These are phyloP conservation scores for Cokeromyces recurvatus DNA, from an alignment of 371 early-diverging fungal genomes.

Conservation along the genomic window DNA sequence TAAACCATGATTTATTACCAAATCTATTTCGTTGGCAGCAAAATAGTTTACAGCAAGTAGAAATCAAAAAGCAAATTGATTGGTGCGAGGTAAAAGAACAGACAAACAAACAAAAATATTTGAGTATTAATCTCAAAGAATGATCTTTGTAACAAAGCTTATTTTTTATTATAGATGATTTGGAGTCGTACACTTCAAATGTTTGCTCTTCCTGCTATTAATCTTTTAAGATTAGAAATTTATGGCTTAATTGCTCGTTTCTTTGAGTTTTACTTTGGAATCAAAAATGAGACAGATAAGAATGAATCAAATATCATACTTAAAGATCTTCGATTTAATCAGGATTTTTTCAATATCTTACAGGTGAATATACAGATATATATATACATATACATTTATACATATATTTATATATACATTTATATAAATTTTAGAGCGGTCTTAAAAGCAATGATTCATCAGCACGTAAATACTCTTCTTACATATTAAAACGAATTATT, in stretches of 20 bases:
- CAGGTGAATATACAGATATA: slow-evolving; percentile 21
- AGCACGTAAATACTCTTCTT: slow-evolving; percentile 41
- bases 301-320: slow-evolving; percentile 2
- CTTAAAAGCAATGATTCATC: slow-evolving; percentile 37
- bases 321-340: slow-evolving; percentile 36
- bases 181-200: slow-evolving; percentile 42
- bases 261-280: slow-evolving; percentile 41
- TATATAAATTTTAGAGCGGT: slow-evolving; percentile 22
- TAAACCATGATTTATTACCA: slow-evolving; percentile 33
- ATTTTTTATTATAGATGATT: slow-evolving; percentile 32
- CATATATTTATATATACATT: neutral
- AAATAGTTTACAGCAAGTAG: too few relatives aligned
- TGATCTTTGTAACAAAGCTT: too few relatives aligned
- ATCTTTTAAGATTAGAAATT: slow-evolving; percentile 35
- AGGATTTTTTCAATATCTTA: slow-evolving; percentile 34
- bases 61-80: too few relatives aligned
- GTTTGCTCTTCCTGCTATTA: slow-evolving; percentile 44
- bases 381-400: neutral
- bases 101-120: too few relatives aligned
- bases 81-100: slow-evolving; percentile 43
- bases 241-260: slow-evolving; percentile 44
- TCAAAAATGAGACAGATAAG: slow-evolving; percentile 5
- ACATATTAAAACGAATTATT: slow-evolving; percentile 40
- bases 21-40: slow-evolving; percentile 38
- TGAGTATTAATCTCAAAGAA: too few relatives aligned